Percentiles rank a stretch among this genome's conserved stretches.
Conservation (phyloP, 352 stramenopile genomes). For the Phytopythium vexans region DNA sequence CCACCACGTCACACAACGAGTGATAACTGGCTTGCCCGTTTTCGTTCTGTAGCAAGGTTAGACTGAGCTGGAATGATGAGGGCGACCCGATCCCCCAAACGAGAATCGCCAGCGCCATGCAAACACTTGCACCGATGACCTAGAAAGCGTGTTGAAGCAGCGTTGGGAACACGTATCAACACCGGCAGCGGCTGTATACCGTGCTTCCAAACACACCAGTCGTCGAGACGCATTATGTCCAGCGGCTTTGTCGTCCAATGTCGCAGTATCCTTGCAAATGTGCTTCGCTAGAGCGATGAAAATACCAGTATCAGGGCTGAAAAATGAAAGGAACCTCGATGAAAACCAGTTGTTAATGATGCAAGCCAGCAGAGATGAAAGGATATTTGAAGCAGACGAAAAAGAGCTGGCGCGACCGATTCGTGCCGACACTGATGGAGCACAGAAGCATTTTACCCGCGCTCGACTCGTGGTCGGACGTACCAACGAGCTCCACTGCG, state of each 20-base stretch:
- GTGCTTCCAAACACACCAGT: conserved; percentile 14
- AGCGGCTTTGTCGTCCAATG: not conserved
- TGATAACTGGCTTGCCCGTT: conserved; percentile 27
- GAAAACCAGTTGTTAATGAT: not conserved
- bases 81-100: conserved; percentile 40
- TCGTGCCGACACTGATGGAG: conserved; percentile 45
- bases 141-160: conserved; percentile 4
- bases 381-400: conserved; percentile 83
- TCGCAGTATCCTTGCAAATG: not conserved
- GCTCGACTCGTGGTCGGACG: conserved; percentile 2
- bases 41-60: conserved; percentile 23
- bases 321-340: conserved; percentile 23
- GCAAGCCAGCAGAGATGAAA: conserved; percentile 9
- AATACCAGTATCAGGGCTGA: conserved; percentile 28
- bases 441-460: conserved; percentile 31
- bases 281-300: conserved; percentile 34
- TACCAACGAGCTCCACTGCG: conserved; percentile 39
- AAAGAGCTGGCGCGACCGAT: conserved; percentile 53
- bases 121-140: conserved; percentile 25
- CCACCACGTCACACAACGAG: not conserved
- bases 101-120: conserved; percentile 28
- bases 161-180: not conserved
- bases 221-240: conserved; percentile 10
- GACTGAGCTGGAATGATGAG: conserved; percentile 37
- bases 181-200: not conserved